phyloP scores from a whole-genome alignment of 345 rosid genomes.

The Anastatica hierochuntica region DNA sequence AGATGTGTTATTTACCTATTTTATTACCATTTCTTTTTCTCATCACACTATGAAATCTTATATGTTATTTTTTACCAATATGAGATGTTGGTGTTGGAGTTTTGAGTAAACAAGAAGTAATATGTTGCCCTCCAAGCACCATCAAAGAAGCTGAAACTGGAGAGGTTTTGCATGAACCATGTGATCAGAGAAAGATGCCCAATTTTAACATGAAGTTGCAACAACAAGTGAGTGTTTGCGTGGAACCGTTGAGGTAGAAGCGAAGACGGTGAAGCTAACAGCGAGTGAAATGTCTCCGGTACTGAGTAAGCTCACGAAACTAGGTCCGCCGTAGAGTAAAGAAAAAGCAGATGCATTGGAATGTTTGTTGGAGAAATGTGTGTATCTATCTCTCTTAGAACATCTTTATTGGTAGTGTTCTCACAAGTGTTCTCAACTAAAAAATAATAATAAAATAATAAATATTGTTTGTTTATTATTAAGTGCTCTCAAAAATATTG shows the following conservation, averaged over 20 bases:
- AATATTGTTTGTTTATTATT: too few species aligned
- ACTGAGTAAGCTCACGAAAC: conserved; percentile 44
- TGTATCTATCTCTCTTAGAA: too few species aligned
- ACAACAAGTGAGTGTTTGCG: background rate
- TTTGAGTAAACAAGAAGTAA: conserved; percentile 19
- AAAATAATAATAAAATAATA: too few species aligned
- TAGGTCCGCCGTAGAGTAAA: conserved; percentile 47
- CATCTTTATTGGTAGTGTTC: too few species aligned
- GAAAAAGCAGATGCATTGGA: conserved; percentile 83
- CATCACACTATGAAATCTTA: too few species aligned
- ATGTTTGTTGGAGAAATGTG: conserved; percentile 86
- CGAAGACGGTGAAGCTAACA: conserved; percentile 22
- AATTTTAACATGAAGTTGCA: conserved; percentile 21
- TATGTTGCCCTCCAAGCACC: conserved; percentile 15
- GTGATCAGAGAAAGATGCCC: conserved; percentile 14
- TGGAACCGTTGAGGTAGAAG: conserved; percentile 27
- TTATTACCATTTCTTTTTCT: too few species aligned
- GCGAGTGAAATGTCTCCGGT: conserved; percentile 39
- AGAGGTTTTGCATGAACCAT: conserved; percentile 15
- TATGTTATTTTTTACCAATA: too few species aligned
- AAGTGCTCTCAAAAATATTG: too few species aligned
- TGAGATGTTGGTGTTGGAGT: conserved; percentile 27
- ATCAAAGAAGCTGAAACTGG: conserved; percentile 29
- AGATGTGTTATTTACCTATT: too few species aligned
- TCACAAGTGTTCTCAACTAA: too few species aligned